These are phyloP conservation scores for Termitomyces titanicus DNA, from an alignment of 768 basidiomycete genomes.

Conservation along the genomic window DNA sequence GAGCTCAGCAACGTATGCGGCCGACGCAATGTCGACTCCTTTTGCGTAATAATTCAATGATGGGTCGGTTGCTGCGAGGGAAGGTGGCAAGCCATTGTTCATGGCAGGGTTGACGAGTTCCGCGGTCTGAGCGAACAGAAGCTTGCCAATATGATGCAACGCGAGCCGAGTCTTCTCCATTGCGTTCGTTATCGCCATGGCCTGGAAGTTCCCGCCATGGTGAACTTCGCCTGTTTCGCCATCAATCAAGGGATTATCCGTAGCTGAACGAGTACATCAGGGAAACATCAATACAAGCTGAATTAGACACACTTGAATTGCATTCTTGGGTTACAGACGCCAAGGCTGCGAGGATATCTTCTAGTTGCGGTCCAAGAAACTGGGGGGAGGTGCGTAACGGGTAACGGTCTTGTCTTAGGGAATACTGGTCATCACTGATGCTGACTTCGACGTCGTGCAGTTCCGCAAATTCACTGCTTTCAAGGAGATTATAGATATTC, in stretches of 20 bases:
- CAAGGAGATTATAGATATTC: constrained; percentile 57
- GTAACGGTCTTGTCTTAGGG: constrained; percentile 72
- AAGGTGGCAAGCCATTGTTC: constrained; percentile 78
- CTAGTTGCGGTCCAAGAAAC: constrained; percentile 77
- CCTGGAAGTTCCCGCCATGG: constrained; percentile 88
- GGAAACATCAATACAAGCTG: neutral
- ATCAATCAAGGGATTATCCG: constrained; percentile 80
- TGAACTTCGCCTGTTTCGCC: constrained; percentile 61
- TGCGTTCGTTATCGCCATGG: constrained; percentile 70
- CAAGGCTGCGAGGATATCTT: constrained; percentile 65
- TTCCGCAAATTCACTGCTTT: constrained; percentile 57
- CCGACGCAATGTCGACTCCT: constrained; percentile 78
- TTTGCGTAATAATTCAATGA: constrained; percentile 77
- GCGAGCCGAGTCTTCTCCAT: constrained; percentile 86
- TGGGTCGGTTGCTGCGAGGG: constrained; percentile 68
- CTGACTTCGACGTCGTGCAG: constrained; percentile 60
- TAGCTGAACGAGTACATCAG: constrained; percentile 43
- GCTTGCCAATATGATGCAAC: constrained; percentile 66
- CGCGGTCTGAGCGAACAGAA: constrained; percentile 66
- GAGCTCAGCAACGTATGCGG: constrained; percentile 75
- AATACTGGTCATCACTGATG: constrained; percentile 63
- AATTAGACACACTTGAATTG: constrained; percentile 63
- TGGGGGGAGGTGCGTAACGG: constrained; percentile 69
- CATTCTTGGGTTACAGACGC: constrained; percentile 65
- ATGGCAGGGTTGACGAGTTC: constrained; percentile 78